Conservation (phyloP, 768 basidiomycete genomes). For the Trametes gibbosa region DNA sequence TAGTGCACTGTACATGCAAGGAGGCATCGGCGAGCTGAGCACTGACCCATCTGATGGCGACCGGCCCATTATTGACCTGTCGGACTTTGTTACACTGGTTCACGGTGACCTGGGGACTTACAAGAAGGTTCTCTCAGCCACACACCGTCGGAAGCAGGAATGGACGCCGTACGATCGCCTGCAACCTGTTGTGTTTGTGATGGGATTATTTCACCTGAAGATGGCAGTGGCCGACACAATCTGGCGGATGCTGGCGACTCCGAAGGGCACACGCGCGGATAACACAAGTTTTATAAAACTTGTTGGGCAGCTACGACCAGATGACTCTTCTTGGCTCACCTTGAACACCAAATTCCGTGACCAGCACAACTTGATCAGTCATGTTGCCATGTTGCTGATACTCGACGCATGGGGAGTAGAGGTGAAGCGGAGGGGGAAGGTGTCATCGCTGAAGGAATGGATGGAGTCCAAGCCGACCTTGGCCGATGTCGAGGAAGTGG, state of each 20-base stretch:
- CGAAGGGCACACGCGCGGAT: constrained; percentile 5
- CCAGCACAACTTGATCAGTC: constrained; percentile 31
- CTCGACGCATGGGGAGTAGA: constrained; percentile 31
- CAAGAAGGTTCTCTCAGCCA: constrained; percentile 7
- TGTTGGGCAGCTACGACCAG: constrained; percentile 23
- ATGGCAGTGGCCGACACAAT: constrained; percentile 31
- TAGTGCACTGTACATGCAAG: constrained; percentile 28
- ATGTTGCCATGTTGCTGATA: constrained; percentile 10
- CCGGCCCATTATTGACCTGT: constrained; percentile 6
- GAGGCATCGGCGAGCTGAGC: constrained; percentile 11
- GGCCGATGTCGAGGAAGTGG: constrained; percentile 26
- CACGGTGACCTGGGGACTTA: constrained; percentile 24
- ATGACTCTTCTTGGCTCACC: constrained; percentile 26
- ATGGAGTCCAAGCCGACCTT: constrained; percentile 31
- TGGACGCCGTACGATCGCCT: constrained; percentile 28
- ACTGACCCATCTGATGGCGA: background rate
- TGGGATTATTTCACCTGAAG: constrained; percentile 36
- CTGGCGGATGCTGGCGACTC: background rate
- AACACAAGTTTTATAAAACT: constrained; percentile 15
- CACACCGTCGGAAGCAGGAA: constrained; percentile 26
- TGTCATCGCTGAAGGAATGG: constrained; percentile 28
- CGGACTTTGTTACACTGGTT: constrained; percentile 14
- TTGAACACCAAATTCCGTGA: constrained; percentile 28
- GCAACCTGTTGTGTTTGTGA: constrained; percentile 34
- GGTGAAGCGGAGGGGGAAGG: constrained; percentile 6